phyloP scores from a whole-genome alignment of 2,329 filamentous ascomycete species.

The Ilyonectria mors-panacis region DNA sequence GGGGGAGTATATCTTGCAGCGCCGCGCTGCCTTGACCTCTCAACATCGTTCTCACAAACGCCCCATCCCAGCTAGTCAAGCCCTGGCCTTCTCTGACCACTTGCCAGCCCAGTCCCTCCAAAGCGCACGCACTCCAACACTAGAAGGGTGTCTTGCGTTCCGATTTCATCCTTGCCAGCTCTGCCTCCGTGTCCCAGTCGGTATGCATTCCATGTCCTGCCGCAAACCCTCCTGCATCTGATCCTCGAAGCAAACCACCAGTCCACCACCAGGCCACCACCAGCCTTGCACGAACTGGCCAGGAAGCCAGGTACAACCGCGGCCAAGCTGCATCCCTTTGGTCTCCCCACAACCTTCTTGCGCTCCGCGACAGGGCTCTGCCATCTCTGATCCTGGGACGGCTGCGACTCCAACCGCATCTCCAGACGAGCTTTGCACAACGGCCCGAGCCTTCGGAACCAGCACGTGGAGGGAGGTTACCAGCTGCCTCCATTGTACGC shows the following conservation, averaged over 20 bases:
- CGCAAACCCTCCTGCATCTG: slow-evolving; percentile 28
- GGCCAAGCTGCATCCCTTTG: slow-evolving; percentile 33
- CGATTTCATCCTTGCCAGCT: slow-evolving; percentile 37
- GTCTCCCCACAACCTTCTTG: slow-evolving; percentile 33
- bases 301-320: slow-evolving; percentile 37
- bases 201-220: slow-evolving; percentile 32
- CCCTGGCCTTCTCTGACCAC: slow-evolving; percentile 44
- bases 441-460: slow-evolving; percentile 43
- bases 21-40: slow-evolving; percentile 43
- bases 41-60: slow-evolving; percentile 39
- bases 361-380: slow-evolving; percentile 28
- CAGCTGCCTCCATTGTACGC: slow-evolving; percentile 28
- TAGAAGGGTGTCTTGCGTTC: slow-evolving; percentile 39
- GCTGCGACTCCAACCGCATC: slow-evolving; percentile 33
- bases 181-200: slow-evolving; percentile 30
- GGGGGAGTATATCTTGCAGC: slow-evolving; percentile 48
- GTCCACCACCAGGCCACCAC: neutral
- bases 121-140: slow-evolving; percentile 35
- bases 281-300: slow-evolving; percentile 39
- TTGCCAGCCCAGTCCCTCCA: slow-evolving; percentile 36
- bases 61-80: slow-evolving; percentile 45
- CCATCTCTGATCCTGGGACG: slow-evolving; percentile 27
- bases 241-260: slow-evolving; percentile 34
- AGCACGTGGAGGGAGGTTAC: slow-evolving; percentile 45
- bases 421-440: slow-evolving; percentile 39